A percentile compares a stretch with the other conserved stretches of the same genome.
These are phyloP conservation scores for Diplogelasinospora grovesii DNA, from an alignment of 495 filamentous ascomycete genomes.

Conservation along the genomic window DNA sequence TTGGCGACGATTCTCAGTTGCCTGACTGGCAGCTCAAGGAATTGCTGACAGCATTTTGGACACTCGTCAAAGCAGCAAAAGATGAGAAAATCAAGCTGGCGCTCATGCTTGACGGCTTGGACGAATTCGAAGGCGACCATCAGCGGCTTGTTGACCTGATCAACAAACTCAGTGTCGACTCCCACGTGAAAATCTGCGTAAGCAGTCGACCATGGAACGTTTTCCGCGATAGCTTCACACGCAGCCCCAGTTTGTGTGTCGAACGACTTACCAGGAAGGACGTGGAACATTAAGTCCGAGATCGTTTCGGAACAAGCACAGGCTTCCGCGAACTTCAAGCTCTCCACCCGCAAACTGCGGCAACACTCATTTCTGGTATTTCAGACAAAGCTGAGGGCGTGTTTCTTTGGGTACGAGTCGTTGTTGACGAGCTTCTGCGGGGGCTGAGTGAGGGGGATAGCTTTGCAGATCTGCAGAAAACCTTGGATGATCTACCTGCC, in stretches of 20 bases:
- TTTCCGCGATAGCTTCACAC: constrained; percentile 3
- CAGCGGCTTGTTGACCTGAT: constrained; percentile 1
- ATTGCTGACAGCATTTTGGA: not conserved
- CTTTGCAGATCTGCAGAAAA: not conserved
- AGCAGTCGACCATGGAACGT: constrained; percentile 9
- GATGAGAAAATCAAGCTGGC: not conserved
- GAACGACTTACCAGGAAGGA: constrained; percentile 6
- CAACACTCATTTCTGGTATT: not conserved
- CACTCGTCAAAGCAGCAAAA: not conserved
- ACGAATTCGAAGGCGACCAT: constrained; percentile 7
- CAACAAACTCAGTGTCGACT: not conserved
- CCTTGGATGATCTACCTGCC: not conserved
- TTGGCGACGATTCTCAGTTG: not conserved
- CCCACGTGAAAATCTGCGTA: constrained; percentile 5
- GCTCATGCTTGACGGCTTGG: constrained; percentile 7
- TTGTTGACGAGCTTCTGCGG: not conserved
- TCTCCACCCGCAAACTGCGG: not conserved
- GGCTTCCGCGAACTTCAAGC: not conserved
- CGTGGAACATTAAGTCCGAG: not conserved
- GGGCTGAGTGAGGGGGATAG: not conserved
- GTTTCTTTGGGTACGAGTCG: constrained; percentile 9
- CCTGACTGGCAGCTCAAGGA: not conserved
- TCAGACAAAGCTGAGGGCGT: constrained; percentile 2
- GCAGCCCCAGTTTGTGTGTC: not conserved
- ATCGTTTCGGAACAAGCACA: not conserved